phyloP scores from a whole-genome alignment of 306 rosid species.

The Cucumis sativus region Cucumber_9930_V3 NC_026661.2:2042001-2042500 shows the following conservation, averaged over 20 bases:
- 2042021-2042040: background rate
- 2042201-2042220: background rate
- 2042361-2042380: conserved; percentile 95
- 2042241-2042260: background rate
- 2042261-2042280: no score
- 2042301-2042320: background rate
- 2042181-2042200: background rate
- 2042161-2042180: background rate
- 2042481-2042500: conserved; percentile 93
- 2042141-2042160: background rate
- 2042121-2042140: background rate
- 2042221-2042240: background rate
- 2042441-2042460: conserved; percentile 97
- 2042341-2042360: conserved; percentile 97
- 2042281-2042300: no score
- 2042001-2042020: background rate
- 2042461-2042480: conserved; percentile 83
- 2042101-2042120: background rate
- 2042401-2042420: conserved; percentile 85
- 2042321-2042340: conserved; percentile 1
- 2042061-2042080: background rate
- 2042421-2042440: conserved; percentile 98
- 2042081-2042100: background rate
- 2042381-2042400: conserved; percentile 93
- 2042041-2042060: background rate